A percentile compares a stretch with the other conserved stretches of the same genome.
Evolutionary conservation across 805 yeast genomes (phyloP).

Genomic region (Pichia cabralensis): DNA sequence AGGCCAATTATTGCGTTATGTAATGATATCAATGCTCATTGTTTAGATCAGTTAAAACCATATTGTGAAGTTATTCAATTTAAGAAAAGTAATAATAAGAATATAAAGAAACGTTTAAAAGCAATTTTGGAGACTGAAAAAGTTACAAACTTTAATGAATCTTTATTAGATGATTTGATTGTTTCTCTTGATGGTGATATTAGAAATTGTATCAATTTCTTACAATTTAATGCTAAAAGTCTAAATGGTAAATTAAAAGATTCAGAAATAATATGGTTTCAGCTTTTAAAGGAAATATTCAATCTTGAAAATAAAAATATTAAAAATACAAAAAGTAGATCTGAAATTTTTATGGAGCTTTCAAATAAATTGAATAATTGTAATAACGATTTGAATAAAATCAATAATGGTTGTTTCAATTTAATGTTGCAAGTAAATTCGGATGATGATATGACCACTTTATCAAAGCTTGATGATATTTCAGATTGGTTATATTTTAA

Average conservation of each 20-base stretch:
- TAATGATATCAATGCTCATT: constrained; percentile 71
- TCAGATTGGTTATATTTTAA: constrained; percentile 72
- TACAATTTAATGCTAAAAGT: constrained; percentile 48
- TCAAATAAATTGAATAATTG: constrained; percentile 30
- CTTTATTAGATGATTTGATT: constrained; percentile 53
- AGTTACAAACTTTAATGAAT: constrained; percentile 33
- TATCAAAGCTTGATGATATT: constrained; percentile 47
- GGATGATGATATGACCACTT: constrained; percentile 33
- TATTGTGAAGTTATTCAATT: constrained; percentile 64
- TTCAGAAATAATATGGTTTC: constrained; percentile 54
- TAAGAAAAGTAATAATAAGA: constrained; percentile 42
- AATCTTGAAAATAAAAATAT: constrained; percentile 27
- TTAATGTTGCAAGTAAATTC: constrained; percentile 29
- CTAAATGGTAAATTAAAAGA: constrained; percentile 36
- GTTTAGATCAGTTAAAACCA: constrained; percentile 66
- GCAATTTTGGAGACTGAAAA: constrained; percentile 49
- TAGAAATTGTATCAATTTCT: constrained; percentile 71
- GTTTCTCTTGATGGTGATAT: constrained; percentile 72
- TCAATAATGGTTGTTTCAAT: constrained; percentile 64
- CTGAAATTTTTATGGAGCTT: constrained; percentile 31
- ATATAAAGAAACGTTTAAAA: constrained; percentile 36
- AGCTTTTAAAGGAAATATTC: constrained; percentile 53
- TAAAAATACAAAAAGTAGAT: constrained; percentile 31
- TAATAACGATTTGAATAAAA: constrained; percentile 47
- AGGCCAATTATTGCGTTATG: constrained; percentile 91